Conservation (phyloP, 768 basidiomycete genomes). For the Rhodotorula babjevae region DNA sequence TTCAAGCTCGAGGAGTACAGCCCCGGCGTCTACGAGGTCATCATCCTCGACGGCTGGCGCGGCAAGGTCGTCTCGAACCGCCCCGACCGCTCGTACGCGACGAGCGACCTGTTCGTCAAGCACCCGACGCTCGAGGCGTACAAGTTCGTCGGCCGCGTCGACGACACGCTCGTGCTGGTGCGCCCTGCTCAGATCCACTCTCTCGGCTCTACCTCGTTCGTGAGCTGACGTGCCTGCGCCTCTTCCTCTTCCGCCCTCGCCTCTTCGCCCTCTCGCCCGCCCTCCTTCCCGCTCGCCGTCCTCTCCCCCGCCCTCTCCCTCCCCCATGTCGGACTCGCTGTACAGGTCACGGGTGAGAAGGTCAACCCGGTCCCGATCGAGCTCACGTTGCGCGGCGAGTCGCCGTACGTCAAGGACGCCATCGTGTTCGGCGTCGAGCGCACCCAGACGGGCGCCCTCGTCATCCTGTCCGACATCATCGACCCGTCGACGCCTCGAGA, state of each 20-base stretch:
- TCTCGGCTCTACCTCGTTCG: no score
- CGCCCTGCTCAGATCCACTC: no score
- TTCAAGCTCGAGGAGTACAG: slow-evolving; percentile 53
- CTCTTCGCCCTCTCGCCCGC: no score
- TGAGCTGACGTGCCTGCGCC: no score
- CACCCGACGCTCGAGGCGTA: slow-evolving; percentile 51
- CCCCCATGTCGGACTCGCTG: no score
- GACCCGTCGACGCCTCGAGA: slow-evolving; percentile 43
- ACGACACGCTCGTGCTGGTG: slow-evolving; percentile 55
- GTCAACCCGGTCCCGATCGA: slow-evolving; percentile 59
- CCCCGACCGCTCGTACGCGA: slow-evolving; percentile 57
- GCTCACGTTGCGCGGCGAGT: slow-evolving; percentile 54
- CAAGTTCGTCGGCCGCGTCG: slow-evolving; percentile 57
- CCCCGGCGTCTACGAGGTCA: slow-evolving; percentile 52
- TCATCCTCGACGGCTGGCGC: slow-evolving; percentile 56
- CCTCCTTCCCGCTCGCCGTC: no score
- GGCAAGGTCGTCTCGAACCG: slow-evolving; percentile 54
- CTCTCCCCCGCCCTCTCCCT: no score
- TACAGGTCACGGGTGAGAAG: slow-evolving; percentile 52
- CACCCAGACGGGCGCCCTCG: slow-evolving; percentile 55
- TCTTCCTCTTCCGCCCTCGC: no score
- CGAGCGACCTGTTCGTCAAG: slow-evolving; percentile 56
- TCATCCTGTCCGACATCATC: slow-evolving; percentile 53
- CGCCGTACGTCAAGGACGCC: slow-evolving; percentile 54
- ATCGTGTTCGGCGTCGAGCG: slow-evolving; percentile 56